Conservation (phyloP, 805 yeast genomes). For the Blastobotrys peoriensis region DNA sequence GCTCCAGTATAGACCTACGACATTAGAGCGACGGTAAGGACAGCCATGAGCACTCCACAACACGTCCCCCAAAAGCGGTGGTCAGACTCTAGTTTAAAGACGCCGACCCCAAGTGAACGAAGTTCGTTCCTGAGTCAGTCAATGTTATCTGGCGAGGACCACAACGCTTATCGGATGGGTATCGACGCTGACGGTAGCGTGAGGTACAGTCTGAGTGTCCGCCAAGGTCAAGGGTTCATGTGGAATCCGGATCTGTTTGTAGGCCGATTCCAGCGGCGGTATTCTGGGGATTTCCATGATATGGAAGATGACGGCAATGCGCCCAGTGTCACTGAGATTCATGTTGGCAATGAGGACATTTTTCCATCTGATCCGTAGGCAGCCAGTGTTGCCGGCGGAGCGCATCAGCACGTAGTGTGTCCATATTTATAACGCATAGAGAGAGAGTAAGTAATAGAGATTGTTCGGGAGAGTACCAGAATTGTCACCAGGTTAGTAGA, state of each 20-base stretch:
- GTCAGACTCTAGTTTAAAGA: background rate
- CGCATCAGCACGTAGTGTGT: no score
- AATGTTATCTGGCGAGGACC: constrained; percentile 23
- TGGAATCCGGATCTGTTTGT: constrained; percentile 29
- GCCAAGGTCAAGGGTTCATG: constrained; percentile 25
- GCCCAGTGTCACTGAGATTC: constrained; percentile 20
- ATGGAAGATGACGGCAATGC: constrained; percentile 8
- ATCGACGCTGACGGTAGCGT: constrained; percentile 20
- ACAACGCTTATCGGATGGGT: constrained; percentile 19
- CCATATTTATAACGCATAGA: no score
- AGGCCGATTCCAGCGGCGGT: constrained; percentile 19
- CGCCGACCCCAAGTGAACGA: constrained; percentile 15
- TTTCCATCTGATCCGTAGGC: constrained; percentile 17
- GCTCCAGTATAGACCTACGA: no score
- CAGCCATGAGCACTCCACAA: background rate
- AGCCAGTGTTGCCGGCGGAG: no score
- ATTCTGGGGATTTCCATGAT: constrained; percentile 1
- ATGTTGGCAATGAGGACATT: constrained; percentile 19
- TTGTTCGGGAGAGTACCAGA: no score
- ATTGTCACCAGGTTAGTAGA: no score
- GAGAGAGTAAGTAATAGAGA: no score
- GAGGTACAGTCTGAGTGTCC: constrained; percentile 20
- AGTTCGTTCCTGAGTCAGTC: constrained; percentile 22
- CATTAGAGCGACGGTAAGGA: no score
- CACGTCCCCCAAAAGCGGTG: background rate